These are phyloP conservation scores for Haberlea rhodopensis DNA, from an alignment of 257 asterid genomes.

Conservation along the genomic window DNA sequence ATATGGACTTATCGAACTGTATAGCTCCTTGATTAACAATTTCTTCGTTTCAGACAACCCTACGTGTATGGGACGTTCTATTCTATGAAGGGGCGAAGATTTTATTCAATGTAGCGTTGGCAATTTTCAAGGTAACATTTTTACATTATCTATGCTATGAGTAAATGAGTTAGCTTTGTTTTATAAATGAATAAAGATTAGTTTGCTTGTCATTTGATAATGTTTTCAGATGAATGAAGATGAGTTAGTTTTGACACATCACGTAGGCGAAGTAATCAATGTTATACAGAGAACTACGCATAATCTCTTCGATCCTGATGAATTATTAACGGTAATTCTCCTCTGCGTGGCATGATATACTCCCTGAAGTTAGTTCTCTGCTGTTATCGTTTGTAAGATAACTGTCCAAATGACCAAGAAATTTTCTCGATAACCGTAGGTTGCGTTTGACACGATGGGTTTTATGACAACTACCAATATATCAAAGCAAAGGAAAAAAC, in stretches of 20 bases:
- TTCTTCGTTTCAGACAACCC: constrained; percentile 65
- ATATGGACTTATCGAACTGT: background rate
- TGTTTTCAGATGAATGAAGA: constrained; percentile 82
- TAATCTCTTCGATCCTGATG: constrained; percentile 94
- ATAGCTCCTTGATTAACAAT: constrained; percentile 12
- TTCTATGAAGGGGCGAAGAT: constrained; percentile 96
- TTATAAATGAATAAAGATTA: constrained; percentile 1
- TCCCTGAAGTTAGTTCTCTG: background rate
- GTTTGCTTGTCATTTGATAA: constrained; percentile 1
- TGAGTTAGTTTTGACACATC: constrained; percentile 68
- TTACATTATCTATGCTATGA: background rate
- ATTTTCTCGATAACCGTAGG: constrained; percentile 36
- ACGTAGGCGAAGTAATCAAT: constrained; percentile 90
- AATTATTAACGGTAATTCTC: constrained; percentile 60
- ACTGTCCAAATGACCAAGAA: background rate
- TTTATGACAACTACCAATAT: constrained; percentile 70
- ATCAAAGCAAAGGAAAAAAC: constrained; percentile 89
- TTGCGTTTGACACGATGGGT: constrained; percentile 83
- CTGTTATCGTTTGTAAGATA: background rate
- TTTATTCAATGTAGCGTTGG: constrained; percentile 78
- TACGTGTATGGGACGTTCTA: constrained; percentile 96
- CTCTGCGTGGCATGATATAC: background rate
- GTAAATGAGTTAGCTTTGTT: background rate
- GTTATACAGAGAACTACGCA: constrained; percentile 81
- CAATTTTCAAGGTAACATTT: constrained; percentile 70